A percentile compares a stretch with the other conserved stretches of the same genome.
Evolutionary conservation across 148 eudicot species (phyloP).

Genomic region (Tetragonia tetragonoides): DNA sequence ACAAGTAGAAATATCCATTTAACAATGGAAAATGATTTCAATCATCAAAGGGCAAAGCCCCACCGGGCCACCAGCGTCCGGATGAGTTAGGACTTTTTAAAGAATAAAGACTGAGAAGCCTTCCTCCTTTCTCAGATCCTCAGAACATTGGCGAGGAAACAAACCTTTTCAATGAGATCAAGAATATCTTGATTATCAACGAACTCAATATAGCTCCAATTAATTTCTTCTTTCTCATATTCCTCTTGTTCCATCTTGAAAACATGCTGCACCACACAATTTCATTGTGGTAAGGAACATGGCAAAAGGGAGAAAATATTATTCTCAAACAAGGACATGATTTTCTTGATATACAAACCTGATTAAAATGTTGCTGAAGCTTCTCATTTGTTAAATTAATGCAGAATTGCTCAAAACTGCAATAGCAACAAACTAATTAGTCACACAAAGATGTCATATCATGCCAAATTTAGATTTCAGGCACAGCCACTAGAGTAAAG

Average conservation of each 20-base stretch:
- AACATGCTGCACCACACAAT: conserved; percentile 67
- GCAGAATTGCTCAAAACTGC: conserved; percentile 99
- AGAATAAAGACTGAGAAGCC: neutral
- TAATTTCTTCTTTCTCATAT: conserved; percentile 90
- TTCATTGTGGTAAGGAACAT: conserved; percentile 10
- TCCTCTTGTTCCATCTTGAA: conserved; percentile 99
- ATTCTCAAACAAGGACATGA: conserved; percentile 10
- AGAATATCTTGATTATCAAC: conserved; percentile 91
- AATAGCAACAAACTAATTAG: conserved; percentile 21
- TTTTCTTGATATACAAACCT: conserved; percentile 41
- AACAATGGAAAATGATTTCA: too few species aligned
- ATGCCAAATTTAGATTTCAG: neutral
- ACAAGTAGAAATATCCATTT: neutral
- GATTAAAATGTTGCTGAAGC: conserved; percentile 99
- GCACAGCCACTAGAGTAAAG: neutral
- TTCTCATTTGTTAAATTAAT: conserved; percentile 98
- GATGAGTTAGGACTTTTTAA: neutral
- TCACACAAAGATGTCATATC: conserved; percentile 10
- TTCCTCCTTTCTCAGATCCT: neutral
- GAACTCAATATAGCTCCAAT: conserved; percentile 99
- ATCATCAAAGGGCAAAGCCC: neutral
- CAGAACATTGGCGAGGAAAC: conserved; percentile 19
- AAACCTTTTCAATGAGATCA: conserved; percentile 97
- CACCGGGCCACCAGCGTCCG: neutral
- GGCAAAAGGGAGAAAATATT: neutral